Conservation (phyloP, 345 rosid genomes). For the Gossypium anomalum region DNA sequence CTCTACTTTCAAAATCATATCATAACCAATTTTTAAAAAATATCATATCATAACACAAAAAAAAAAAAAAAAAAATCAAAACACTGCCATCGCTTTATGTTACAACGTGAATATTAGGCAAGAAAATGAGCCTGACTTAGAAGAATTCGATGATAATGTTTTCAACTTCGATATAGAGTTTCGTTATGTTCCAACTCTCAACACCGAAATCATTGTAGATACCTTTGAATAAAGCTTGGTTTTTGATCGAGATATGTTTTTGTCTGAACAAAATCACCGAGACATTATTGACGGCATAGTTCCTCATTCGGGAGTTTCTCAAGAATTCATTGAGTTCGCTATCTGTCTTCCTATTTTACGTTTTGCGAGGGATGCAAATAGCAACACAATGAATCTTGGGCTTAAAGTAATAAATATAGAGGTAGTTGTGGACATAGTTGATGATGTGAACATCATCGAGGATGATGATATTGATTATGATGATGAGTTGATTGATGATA, state of each 20-base stretch:
- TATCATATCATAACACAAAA: no score
- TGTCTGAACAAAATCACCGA: neutral
- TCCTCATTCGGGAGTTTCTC: neutral
- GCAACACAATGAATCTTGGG: neutral
- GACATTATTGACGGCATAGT: no score
- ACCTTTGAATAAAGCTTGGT: fast-evolving
- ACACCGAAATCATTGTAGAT: no score
- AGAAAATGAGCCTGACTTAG: neutral
- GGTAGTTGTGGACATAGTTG: neutral
- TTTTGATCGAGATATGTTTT: neutral
- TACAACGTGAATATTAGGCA: neutral
- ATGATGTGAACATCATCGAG: neutral
- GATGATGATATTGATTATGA: neutral
- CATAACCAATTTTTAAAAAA: no score
- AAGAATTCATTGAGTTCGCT: neutral
- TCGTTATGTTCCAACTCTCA: no score
- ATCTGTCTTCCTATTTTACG: neutral
- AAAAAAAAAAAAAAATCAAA: no score
- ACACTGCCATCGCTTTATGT: neutral
- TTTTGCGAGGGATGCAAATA: neutral
- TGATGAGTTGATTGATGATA: neutral
- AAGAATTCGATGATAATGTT: neutral
- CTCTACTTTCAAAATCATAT: no score
- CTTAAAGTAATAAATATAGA: neutral
- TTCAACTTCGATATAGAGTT: neutral